These are phyloP conservation scores for Lentinula sp. DNA, from an alignment of 768 basidiomycete species.

Conservation along the genomic window DNA sequence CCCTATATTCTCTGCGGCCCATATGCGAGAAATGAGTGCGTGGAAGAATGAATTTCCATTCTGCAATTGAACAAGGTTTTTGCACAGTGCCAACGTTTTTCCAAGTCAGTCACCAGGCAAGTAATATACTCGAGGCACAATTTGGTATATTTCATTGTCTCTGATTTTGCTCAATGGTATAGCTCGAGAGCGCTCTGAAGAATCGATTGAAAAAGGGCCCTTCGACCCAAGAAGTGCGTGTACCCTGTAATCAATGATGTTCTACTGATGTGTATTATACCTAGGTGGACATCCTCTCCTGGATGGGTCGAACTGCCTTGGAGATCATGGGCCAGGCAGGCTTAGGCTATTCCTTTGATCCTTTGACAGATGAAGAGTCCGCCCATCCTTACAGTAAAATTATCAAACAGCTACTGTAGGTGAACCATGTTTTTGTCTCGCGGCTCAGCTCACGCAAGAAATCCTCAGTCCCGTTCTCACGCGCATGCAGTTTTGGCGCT, in stretches of 20 bases:
- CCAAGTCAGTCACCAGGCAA: not conserved
- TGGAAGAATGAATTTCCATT: not conserved
- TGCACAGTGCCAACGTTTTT: not conserved
- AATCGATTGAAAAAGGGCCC: not conserved
- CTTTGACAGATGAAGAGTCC: not conserved
- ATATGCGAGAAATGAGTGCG: slow-evolving; percentile 25
- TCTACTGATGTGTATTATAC: not conserved
- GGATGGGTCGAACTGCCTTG: slow-evolving; percentile 2
- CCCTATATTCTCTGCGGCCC: slow-evolving; percentile 25
- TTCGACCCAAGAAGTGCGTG: not conserved
- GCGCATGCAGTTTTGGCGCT: slow-evolving; percentile 4
- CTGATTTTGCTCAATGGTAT: not conserved
- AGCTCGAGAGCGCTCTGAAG: not conserved
- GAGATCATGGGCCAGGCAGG: slow-evolving; percentile 1
- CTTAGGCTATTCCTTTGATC: slow-evolving; percentile 3
- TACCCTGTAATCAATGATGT: not conserved
- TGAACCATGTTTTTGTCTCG: not conserved
- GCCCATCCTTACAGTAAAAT: not conserved
- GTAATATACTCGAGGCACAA: not conserved
- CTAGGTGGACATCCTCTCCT: slow-evolving; percentile 2
- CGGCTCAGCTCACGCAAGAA: not conserved
- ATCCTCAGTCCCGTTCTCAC: not conserved
- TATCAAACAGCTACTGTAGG: not conserved
- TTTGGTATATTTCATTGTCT: not conserved
- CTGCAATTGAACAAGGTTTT: not conserved